Evolutionary conservation across 2,329 filamentous ascomycete genomes (phyloP).

Genomic region (Acrocalymma vagum): DNA sequence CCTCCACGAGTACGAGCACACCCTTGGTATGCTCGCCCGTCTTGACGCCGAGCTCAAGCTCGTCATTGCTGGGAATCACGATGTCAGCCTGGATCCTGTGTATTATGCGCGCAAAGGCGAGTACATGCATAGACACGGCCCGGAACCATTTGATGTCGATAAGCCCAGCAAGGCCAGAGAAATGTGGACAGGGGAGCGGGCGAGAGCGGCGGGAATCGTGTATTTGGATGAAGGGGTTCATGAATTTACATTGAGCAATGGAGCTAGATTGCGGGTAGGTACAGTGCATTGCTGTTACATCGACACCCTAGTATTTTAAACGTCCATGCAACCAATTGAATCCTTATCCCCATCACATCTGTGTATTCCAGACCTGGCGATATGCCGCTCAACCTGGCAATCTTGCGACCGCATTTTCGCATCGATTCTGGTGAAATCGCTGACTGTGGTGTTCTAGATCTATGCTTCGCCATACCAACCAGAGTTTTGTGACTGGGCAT

Average conservation of each 20-base stretch:
- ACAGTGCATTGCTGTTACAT: no score
- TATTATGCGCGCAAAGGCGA: slow-evolving; percentile 51
- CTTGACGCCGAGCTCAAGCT: slow-evolving; percentile 66
- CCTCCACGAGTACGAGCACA: slow-evolving; percentile 56
- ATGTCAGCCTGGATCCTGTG: slow-evolving; percentile 63
- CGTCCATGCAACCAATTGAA: background rate
- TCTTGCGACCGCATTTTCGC: no score
- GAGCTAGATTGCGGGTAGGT: slow-evolving; percentile 55
- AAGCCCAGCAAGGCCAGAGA: slow-evolving; percentile 45
- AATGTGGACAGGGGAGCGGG: slow-evolving; percentile 58
- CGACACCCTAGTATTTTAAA: no score
- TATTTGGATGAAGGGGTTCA: slow-evolving; percentile 65
- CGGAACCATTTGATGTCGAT: slow-evolving; percentile 24
- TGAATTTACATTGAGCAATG: slow-evolving; percentile 57
- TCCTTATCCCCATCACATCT: background rate
- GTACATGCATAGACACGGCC: slow-evolving; percentile 34
- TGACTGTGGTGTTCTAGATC: slow-evolving; percentile 48
- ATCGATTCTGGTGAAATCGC: no score
- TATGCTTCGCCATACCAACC: slow-evolving; percentile 66
- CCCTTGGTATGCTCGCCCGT: slow-evolving; percentile 56
- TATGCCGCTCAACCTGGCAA: background rate
- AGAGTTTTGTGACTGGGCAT: slow-evolving; percentile 64
- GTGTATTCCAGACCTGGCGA: background rate
- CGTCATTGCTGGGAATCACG: slow-evolving; percentile 71
- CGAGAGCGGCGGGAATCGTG: slow-evolving; percentile 55